Conservation (phyloP, 1,139 yeast genomes). For the Wickerhamomyces sp. region DNA sequence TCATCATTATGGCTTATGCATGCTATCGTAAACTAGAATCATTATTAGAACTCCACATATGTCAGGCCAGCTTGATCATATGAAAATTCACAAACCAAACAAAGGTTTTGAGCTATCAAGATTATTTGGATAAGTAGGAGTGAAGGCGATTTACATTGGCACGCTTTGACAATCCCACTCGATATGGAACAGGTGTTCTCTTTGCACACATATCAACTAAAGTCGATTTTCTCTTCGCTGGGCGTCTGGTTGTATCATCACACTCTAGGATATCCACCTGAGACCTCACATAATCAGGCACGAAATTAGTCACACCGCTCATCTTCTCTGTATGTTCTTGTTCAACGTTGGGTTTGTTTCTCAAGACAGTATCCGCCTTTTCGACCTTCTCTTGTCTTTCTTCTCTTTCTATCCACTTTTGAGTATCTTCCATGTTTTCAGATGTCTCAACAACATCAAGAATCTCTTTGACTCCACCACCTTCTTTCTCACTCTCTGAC, state of each 20-base stretch:
- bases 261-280: background rate
- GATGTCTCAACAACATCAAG: too few relatives aligned
- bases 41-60: too few relatives aligned
- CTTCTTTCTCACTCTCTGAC: too few relatives aligned
- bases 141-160: slow-evolving; percentile 10
- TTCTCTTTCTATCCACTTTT: background rate
- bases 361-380: background rate
- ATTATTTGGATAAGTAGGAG: slow-evolving; percentile 7
- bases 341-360: too few relatives aligned
- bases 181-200: slow-evolving; percentile 1
- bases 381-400: background rate
- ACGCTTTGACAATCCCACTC: slow-evolving; percentile 12
- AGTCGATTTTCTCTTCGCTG: slow-evolving; percentile 4
- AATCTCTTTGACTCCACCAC: too few relatives aligned
- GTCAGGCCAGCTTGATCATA: too few relatives aligned
- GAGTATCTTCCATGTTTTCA: background rate
- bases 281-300: background rate
- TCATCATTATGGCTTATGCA: too few relatives aligned
- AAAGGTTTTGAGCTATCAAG: background rate
- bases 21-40: too few relatives aligned
- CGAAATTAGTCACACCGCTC: too few relatives aligned
- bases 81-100: background rate
- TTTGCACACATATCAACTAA: slow-evolving; percentile 7
- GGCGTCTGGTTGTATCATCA: background rate
- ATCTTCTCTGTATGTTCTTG: too few relatives aligned